Base-by-base conservation (phyloP, 768 basidiomycete species). In the Serendipita sp. region DNA sequence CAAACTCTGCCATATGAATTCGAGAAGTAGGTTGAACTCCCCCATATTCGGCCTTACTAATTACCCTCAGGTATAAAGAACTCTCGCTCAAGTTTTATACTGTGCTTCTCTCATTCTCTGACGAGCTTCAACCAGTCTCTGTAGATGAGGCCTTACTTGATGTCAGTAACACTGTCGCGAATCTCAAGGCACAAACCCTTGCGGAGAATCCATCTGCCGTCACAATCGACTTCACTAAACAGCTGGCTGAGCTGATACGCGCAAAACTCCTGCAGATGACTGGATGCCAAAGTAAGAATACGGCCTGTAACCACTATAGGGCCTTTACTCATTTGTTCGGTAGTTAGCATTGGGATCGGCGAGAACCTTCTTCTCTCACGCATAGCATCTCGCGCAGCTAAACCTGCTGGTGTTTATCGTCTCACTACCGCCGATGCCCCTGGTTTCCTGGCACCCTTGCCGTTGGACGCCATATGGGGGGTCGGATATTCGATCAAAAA, bases 141-240 rank as follows among this genome's bases (percentile, higher is more conserved):
- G 89, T 98, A 3, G 96, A 99, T 66, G 96, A 99, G 72, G 95
- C 92, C 0, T 79, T 97, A 27, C 84, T 98, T 66, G 94, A 97
- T 64, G 90, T 94, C 15, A 85, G 89, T 0, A 79, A 75, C 3
- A 76, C 79, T 0, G 79, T 88, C 44, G 69, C 70, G 23, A 63
- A 68, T 76, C 75, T 11, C 78, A 73, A 71, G 3, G 66, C 64
- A 33, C 45, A 52, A 46, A 44, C 44, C 10, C 40, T 48, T 37
- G 69, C 68, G 0, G 27, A 60, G 8, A 65, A 72, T 34, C 70
- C 72, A 16, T 62, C 66, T 44, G 64, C 64, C 15, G 15, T 10
- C 31, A 63, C 50, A 13, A 58, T 68, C 0, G 87, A 93, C 68
- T 79, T 81, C 3, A 88, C 91, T 0, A 84, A 83, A 67, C 83